These are phyloP conservation scores for Daldinia decipiens DNA, from an alignment of 495 filamentous ascomycete genomes.

Conservation along the genomic window DNA sequence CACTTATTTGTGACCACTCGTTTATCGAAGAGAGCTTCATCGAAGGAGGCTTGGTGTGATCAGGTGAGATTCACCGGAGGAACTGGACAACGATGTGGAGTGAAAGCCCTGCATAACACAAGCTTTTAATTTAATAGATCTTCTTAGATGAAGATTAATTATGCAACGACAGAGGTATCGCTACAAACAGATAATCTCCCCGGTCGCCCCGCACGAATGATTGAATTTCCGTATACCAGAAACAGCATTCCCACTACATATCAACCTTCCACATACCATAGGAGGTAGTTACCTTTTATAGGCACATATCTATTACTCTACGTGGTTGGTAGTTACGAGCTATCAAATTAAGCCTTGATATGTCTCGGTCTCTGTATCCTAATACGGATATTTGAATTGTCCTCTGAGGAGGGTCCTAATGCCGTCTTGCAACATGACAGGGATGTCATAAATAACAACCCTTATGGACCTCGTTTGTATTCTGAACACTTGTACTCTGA, in stretches of 20 bases:
- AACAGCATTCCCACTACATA: slow-evolving; percentile 1
- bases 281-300: neutral
- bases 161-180: slow-evolving; percentile 16
- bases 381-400: neutral
- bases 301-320: neutral
- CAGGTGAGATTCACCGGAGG: slow-evolving; percentile 12
- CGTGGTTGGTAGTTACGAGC: neutral
- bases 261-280: neutral
- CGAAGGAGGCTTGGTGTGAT: slow-evolving; percentile 16
- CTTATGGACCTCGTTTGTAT: neutral
- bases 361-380: neutral
- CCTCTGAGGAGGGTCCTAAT: neutral
- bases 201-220: slow-evolving; percentile 39
- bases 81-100: slow-evolving; percentile 26
- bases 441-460: neutral
- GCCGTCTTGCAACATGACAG: neutral
- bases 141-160: neutral
- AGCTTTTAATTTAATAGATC: neutral
- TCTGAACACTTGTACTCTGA: neutral
- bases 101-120: slow-evolving; percentile 20
- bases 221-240: slow-evolving; percentile 34
- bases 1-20: slow-evolving; percentile 35
- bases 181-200: slow-evolving; percentile 11
- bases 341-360: neutral
- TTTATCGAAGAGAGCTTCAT: slow-evolving; percentile 18